A percentile compares a stretch with the other conserved stretches of the same genome.
Evolutionary conservation across 805 yeast species (phyloP).

Genomic region (Metschnikowia noctiluminum): DNA sequence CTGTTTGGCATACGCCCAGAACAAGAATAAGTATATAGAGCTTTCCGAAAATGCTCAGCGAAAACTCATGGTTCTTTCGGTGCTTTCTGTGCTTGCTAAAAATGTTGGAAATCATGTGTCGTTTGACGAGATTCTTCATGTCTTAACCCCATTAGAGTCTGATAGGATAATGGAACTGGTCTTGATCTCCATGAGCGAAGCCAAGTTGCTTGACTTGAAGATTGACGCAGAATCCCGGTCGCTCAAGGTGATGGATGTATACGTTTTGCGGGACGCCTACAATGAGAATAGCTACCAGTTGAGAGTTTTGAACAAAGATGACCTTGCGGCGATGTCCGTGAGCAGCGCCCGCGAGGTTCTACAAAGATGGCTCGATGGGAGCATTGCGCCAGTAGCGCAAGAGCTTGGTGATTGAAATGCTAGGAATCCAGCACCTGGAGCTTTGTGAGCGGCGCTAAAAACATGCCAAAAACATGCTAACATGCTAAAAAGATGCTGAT

Average conservation of each 20-base stretch:
- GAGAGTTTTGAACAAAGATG: conserved; percentile 24
- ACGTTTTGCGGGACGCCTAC: conserved; percentile 31
- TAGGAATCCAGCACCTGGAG: neutral
- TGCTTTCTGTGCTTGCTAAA: conserved; percentile 23
- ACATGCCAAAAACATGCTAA: neutral
- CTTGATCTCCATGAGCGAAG: conserved; percentile 26
- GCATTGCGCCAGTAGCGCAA: conserved; percentile 6
- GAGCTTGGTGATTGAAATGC: neutral
- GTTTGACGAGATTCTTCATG: conserved; percentile 16
- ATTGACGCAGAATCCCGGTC: conserved; percentile 25
- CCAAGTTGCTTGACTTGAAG: conserved; percentile 21
- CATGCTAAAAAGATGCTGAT: conserved; percentile 1
- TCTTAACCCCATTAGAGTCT: conserved; percentile 2
- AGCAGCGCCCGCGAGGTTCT: conserved; percentile 18
- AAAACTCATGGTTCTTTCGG: conserved; percentile 29
- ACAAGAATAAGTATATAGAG: conserved; percentile 16
- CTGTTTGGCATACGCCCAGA: conserved; percentile 22
- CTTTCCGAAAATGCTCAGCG: conserved; percentile 13
- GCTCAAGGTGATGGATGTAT: conserved; percentile 19
- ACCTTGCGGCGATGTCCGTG: conserved; percentile 21
- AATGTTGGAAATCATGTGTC: conserved; percentile 20
- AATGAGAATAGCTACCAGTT: conserved; percentile 21
- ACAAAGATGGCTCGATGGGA: conserved; percentile 21
- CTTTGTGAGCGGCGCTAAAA: too few relatives aligned
- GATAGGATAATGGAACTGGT: conserved; percentile 19